Conservation (phyloP, 116 monocot genomes). For the Posidonia oceanica region DNA sequence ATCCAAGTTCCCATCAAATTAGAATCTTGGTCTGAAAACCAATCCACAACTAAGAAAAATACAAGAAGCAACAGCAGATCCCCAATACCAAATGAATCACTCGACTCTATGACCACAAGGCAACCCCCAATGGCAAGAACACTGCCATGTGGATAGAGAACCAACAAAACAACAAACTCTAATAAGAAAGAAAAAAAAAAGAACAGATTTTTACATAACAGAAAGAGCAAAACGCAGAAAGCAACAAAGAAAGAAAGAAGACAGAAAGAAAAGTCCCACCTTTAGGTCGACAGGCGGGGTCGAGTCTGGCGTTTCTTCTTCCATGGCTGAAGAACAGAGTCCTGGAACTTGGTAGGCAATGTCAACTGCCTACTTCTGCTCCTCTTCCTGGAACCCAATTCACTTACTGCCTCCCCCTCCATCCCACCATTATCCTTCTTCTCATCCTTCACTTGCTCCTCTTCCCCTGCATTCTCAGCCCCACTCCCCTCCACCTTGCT, state of each 20-base stretch:
- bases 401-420: not conserved
- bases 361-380: conserved; percentile 13
- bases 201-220: not conserved
- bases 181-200: no score
- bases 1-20: no score
- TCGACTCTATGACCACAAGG: not conserved
- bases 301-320: conserved; percentile 13
- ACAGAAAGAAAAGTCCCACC: not conserved
- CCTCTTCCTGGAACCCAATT: conserved; percentile 11
- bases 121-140: not conserved
- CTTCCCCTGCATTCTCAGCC: not conserved
- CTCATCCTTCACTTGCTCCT: conserved; percentile 1
- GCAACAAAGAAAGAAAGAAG: not conserved
- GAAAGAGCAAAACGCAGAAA: not conserved
- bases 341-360: conserved; percentile 23
- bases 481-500: conserved; percentile 5
- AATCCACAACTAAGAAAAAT: not conserved
- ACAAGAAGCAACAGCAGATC: not conserved
- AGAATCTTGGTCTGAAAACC: no score
- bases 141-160: not conserved
- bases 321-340: conserved; percentile 35
- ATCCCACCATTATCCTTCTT: not conserved
- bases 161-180: not conserved
- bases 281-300: not conserved
- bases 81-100: no score